Evolutionary conservation across 768 basidiomycete genomes (phyloP), one percentile per base, ranked within the genome.

Genomic region (Neoboletus brunneissimus): DNA sequence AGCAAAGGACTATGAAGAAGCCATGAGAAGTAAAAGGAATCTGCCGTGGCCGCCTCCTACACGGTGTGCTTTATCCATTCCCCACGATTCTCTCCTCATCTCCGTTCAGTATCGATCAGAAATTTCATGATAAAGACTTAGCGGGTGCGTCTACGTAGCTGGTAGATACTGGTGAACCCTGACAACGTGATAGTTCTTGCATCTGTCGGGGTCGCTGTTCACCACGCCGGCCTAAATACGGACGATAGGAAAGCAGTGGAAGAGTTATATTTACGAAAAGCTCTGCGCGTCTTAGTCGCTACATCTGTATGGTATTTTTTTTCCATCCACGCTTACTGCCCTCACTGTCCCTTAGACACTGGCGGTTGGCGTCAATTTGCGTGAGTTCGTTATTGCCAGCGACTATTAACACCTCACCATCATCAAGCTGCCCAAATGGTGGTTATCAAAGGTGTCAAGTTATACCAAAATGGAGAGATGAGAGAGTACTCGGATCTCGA

Each of bases 331-430:
- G 8, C 40, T 42, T 49, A 23, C 25, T 51, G 3, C 42, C 41
- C 63, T 64, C 25, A 60, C 48, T 37, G 9, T 53, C 27, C n/a
- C 56, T 2, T 62, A 95, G 90, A 98, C 96, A 15, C 77, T 99
- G 25, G 95, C 97, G 0, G 94, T 98, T 38, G 96, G 97, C 1
- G 93, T 98, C 34, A 98, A 99, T 67, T 78, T 98, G 52, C 97
- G 92, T 92, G 66, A 60, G 86, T 75, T 50, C 20, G 6, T 47
- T 35, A 10, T 52, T 15, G 7, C 25, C 27, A 22, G 6, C 20
- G 27, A 38, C 46, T 4, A 11, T 23, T 35, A 47, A 44, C 29
- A 31, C 29, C 54, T 56, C 47, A 54, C 12, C 29, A 37, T 16
- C 35, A 13, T 58, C 3, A 58, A 94, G 91, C 96, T 46, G 94